These are phyloP conservation scores for Pleurostoma richardsiae DNA, from an alignment of 2,329 filamentous ascomycete species.

Conservation along the genomic window DNA sequence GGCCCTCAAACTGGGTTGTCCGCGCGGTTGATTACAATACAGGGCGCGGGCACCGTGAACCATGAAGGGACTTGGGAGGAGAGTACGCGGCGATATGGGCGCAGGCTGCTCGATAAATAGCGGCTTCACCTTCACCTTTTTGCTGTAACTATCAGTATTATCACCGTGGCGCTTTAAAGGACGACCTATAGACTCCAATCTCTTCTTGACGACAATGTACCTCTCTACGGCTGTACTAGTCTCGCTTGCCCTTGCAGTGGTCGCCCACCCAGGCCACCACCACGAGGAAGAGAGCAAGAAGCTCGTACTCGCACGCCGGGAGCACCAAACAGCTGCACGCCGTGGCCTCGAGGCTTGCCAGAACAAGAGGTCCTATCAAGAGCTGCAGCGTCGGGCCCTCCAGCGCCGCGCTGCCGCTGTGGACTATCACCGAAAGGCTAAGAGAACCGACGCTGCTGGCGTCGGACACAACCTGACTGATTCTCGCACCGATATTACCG, in stretches of 20 bases:
- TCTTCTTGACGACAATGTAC: too few species aligned
- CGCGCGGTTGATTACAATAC: too few species aligned
- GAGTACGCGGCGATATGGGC: too few species aligned
- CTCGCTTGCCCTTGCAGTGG: neutral
- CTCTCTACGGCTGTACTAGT: too few species aligned
- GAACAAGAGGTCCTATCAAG: neutral
- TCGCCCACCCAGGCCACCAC: conserved; percentile 4
- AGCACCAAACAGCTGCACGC: neutral
- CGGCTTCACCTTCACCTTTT: too few species aligned
- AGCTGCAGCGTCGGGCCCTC: conserved; percentile 4
- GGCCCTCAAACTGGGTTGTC: too few species aligned
- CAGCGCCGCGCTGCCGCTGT: conserved; percentile 4
- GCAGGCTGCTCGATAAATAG: too few species aligned
- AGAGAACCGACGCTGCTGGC: neutral
- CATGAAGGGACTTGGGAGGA: too few species aligned
- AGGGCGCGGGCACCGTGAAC: too few species aligned
- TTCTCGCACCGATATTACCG: neutral
- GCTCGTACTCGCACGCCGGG: neutral
- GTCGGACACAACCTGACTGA: neutral
- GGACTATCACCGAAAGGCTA: conserved; percentile 2
- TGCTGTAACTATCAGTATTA: too few species aligned
- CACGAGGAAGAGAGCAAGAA: neutral
- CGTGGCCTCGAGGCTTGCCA: neutral
- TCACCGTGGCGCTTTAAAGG: too few species aligned
- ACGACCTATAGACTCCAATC: too few species aligned